phyloP scores from a whole-genome alignment of 352 stramenopile genomes.

The Halophytophthora batemanensis region DNA sequence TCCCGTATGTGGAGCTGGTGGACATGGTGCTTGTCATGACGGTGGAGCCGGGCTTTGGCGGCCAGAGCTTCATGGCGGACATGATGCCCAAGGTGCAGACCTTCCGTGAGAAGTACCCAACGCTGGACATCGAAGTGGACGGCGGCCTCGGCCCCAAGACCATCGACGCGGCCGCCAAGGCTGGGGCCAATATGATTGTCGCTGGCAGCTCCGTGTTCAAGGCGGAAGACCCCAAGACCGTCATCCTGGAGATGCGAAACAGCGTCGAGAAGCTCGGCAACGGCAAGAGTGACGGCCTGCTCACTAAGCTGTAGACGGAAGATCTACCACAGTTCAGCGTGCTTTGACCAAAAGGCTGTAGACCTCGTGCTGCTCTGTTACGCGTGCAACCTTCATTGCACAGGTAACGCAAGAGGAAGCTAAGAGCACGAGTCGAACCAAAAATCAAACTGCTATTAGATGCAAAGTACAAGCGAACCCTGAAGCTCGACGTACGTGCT shows the following conservation, averaged over 20 bases:
- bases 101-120: conserved; percentile 89
- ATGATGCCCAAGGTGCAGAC: conserved; percentile 95
- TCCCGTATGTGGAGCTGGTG: conserved; percentile 82
- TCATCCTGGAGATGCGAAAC: conserved; percentile 81
- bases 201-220: conserved; percentile 94
- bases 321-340: background rate
- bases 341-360: background rate
- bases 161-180: conserved; percentile 91
- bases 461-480: conserved; percentile 27
- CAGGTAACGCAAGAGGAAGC: background rate
- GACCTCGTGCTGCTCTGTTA: background rate
- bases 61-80: conserved; percentile 95
- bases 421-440: conserved; percentile 11
- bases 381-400: background rate
- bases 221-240: conserved; percentile 50
- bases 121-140: conserved; percentile 97
- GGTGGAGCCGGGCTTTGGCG: conserved; percentile 96
- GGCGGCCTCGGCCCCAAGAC: conserved; percentile 93
- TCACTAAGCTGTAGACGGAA: conserved; percentile 43
- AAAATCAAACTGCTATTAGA: conserved; percentile 27
- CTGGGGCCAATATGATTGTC: conserved; percentile 97
- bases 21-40: conserved; percentile 99
- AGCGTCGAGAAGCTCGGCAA: conserved; percentile 83
- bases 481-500: conserved; percentile 9
- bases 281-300: conserved; percentile 59